These are phyloP conservation scores for Chalara sp. DNA, from an alignment of 2,329 filamentous ascomycete species.

Conservation along the genomic window DNA sequence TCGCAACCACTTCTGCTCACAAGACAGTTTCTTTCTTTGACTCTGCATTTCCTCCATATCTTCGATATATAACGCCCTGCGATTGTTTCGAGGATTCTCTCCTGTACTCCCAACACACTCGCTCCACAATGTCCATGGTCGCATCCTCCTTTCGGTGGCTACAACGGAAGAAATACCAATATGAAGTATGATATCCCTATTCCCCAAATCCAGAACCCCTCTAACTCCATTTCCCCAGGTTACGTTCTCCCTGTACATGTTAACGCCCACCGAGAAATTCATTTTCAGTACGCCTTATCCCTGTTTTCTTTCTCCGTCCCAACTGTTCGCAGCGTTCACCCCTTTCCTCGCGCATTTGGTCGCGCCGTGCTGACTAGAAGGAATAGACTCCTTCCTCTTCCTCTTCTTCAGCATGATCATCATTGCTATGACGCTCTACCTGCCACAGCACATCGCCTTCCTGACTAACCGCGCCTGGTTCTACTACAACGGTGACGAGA, in stretches of 20 bases:
- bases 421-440: constrained; percentile 84
- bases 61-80: too few relatives aligned
- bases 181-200: constrained; percentile 47
- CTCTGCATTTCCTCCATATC: too few relatives aligned
- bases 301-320: background rate
- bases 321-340: background rate
- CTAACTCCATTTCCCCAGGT: constrained; percentile 60
- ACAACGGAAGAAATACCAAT: constrained; percentile 93
- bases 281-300: constrained; percentile 71
- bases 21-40: too few relatives aligned
- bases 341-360: too few relatives aligned
- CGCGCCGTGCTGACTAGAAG: constrained; percentile 1
- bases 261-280: constrained; percentile 92
- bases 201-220: too few relatives aligned
- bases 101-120: background rate
- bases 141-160: constrained; percentile 67
- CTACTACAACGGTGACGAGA: constrained; percentile 82
- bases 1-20: too few relatives aligned
- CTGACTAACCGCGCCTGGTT: constrained; percentile 85
- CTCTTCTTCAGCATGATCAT: constrained; percentile 79
- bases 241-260: constrained; percentile 94
- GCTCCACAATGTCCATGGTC: constrained; percentile 24
- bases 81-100: too few relatives aligned
- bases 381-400: constrained; percentile 80
- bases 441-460: constrained; percentile 81